Percentiles rank a stretch among this genome's conserved stretches.
Conservation (phyloP, 1,139 yeast genomes). For the Blastobotrys niveus region DNA sequence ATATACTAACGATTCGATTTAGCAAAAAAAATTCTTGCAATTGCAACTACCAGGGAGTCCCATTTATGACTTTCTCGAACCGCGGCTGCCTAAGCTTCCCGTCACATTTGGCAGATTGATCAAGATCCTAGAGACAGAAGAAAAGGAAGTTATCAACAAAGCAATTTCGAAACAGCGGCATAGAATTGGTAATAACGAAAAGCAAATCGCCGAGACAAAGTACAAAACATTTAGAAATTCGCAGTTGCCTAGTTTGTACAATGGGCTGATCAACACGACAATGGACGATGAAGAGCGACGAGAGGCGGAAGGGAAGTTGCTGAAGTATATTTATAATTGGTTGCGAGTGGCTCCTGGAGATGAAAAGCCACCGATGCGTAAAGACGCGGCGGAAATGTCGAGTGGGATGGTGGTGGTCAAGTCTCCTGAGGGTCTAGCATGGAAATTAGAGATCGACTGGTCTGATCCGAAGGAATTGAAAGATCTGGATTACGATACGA, state of each 20-base stretch:
- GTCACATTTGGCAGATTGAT: slow-evolving; percentile 49
- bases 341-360: slow-evolving; percentile 44
- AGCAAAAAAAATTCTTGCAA: slow-evolving; percentile 44
- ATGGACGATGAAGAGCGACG: slow-evolving; percentile 59
- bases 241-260: slow-evolving; percentile 49
- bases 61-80: slow-evolving; percentile 53
- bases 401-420: slow-evolving; percentile 70
- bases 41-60: slow-evolving; percentile 58
- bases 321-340: slow-evolving; percentile 52
- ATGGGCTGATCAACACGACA: slow-evolving; percentile 48
- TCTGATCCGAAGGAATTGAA: slow-evolving; percentile 49
- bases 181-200: slow-evolving; percentile 35
- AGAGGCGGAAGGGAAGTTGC: slow-evolving; percentile 52
- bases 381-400: slow-evolving; percentile 50
- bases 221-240: slow-evolving; percentile 50
- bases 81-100: slow-evolving; percentile 47
- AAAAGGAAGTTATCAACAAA: slow-evolving; percentile 32
- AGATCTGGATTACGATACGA: slow-evolving; percentile 44
- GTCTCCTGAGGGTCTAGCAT: slow-evolving; percentile 56
- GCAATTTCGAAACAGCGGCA: slow-evolving; percentile 30
- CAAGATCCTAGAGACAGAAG: slow-evolving; percentile 41
- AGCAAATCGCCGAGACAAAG: slow-evolving; percentile 31
- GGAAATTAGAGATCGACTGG: slow-evolving; percentile 78
- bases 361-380: slow-evolving; percentile 40
- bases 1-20: slow-evolving; percentile 16